phyloP scores from a whole-genome alignment of 2,329 filamentous ascomycete species.

The Exophiala alcalophila region DNA sequence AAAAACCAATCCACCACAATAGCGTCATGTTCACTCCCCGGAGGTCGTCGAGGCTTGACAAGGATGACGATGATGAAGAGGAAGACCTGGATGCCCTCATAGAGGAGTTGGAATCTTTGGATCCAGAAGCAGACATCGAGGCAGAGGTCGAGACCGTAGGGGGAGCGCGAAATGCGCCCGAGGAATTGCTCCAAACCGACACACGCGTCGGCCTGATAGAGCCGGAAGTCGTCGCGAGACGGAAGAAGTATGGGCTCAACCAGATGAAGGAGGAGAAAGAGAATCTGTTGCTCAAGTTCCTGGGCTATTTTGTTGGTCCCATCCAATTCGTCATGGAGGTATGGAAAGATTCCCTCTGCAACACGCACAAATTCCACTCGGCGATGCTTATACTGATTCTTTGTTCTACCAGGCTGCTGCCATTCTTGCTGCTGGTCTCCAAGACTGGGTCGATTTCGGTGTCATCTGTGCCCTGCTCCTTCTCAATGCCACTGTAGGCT shows the following conservation, averaged over 20 bases:
- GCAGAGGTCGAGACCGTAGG: constrained; percentile 53
- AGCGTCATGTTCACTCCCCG: constrained; percentile 13
- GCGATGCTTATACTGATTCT: constrained; percentile 24
- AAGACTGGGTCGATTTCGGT: constrained; percentile 91
- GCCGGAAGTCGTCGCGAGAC: constrained; percentile 60
- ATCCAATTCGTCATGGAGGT: constrained; percentile 95
- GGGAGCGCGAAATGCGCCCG: constrained; percentile 60
- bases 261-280: constrained; percentile 90
- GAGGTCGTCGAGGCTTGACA: constrained; percentile 25
- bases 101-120: constrained; percentile 79
- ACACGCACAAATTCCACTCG: constrained; percentile 7
- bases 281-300: constrained; percentile 78
- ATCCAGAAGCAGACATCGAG: constrained; percentile 64
- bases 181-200: constrained; percentile 76
- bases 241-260: constrained; percentile 77
- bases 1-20: constrained; percentile 13
- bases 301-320: constrained; percentile 78
- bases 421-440: constrained; percentile 75
- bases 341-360: constrained; percentile 36
- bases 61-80: constrained; percentile 68
- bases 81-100: constrained; percentile 85
- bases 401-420: constrained; percentile 60
- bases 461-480: constrained; percentile 81
- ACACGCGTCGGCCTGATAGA: constrained; percentile 69
- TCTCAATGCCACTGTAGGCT: constrained; percentile 82